Evolutionary conservation across 1,284 basidiomycete genomes (phyloP).

Genomic region (Rhodotorula sp.): DNA sequence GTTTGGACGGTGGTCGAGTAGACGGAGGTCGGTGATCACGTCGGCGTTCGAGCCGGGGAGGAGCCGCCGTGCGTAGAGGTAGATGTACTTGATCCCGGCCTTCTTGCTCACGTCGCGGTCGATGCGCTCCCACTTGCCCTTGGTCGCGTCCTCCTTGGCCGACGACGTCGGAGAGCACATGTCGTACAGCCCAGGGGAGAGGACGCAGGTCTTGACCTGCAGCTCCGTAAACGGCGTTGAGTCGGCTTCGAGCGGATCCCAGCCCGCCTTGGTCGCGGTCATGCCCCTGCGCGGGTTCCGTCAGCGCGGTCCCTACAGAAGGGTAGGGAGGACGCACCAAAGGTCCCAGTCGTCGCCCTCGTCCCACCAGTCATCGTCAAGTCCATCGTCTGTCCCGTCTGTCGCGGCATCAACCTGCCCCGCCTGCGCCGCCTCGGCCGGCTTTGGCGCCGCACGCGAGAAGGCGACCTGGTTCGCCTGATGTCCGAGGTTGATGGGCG

Average conservation of each 20-base stretch:
- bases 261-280: neutral
- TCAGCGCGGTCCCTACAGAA: too few relatives aligned
- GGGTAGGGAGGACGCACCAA: slow-evolving; percentile 3
- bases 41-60: slow-evolving; percentile 23
- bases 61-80: slow-evolving; percentile 39
- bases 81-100: slow-evolving; percentile 40
- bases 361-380: slow-evolving; percentile 9
- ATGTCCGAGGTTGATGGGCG: slow-evolving; percentile 14
- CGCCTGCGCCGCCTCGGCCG: neutral
- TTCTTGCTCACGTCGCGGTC: slow-evolving; percentile 42
- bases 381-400: neutral
- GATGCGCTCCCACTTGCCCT: slow-evolving; percentile 44
- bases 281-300: neutral
- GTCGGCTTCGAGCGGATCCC: slow-evolving; percentile 24
- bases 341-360: slow-evolving; percentile 18
- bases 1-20: slow-evolving; percentile 21
- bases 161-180: slow-evolving; percentile 39
- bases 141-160: slow-evolving; percentile 37
- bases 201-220: slow-evolving; percentile 42
- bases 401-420: neutral
- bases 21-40: slow-evolving; percentile 35
- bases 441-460: neutral
- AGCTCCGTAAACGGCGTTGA: slow-evolving; percentile 42
- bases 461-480: slow-evolving; percentile 28
- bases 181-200: slow-evolving; percentile 44